These are phyloP conservation scores for Reticulascus tulasneorum DNA, from an alignment of 2,329 filamentous ascomycete species.

Conservation along the genomic window DNA sequence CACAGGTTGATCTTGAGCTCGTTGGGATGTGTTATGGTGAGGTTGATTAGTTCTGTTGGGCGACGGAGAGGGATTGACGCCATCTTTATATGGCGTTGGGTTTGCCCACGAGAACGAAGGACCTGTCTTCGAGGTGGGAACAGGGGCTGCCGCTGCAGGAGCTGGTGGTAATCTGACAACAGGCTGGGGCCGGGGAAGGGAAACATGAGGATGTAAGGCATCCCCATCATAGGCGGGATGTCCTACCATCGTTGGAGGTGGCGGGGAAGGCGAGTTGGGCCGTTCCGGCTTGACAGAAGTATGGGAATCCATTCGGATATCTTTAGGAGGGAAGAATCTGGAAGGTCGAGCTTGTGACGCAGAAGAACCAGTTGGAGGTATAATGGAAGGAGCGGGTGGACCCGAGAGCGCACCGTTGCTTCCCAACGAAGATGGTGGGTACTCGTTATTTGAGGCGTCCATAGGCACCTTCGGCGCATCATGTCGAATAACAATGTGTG, in stretches of 20 bases:
- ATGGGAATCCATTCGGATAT: constrained; percentile 38
- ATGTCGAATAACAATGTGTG: constrained; percentile 23
- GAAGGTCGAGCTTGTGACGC: constrained; percentile 47
- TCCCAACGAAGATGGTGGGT: not conserved
- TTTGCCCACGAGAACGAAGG: constrained; percentile 31
- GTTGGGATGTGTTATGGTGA: constrained; percentile 17
- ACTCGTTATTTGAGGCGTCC: not conserved
- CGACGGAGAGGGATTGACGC: constrained; percentile 20
- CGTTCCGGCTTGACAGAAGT: constrained; percentile 34
- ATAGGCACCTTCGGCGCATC: constrained; percentile 9
- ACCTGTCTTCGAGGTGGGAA: constrained; percentile 22
- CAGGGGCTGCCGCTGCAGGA: constrained; percentile 33
- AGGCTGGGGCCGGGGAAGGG: constrained; percentile 65
- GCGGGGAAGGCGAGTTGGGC: constrained; percentile 61
- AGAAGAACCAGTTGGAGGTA: constrained; percentile 25
- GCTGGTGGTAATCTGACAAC: constrained; percentile 76
- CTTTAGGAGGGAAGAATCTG: constrained; percentile 58
- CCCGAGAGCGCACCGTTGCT: not conserved
- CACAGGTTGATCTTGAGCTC: constrained; percentile 29
- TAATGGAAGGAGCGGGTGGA: constrained; percentile 14
- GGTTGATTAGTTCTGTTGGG: too few relatives aligned
- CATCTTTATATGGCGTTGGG: constrained; percentile 27
- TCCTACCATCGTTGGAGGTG: constrained; percentile 64
- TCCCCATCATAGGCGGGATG: constrained; percentile 73
- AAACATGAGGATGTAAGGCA: constrained; percentile 61